Conservation (phyloP, 441 rosid genomes). For the Brassica balearica region DNA sequence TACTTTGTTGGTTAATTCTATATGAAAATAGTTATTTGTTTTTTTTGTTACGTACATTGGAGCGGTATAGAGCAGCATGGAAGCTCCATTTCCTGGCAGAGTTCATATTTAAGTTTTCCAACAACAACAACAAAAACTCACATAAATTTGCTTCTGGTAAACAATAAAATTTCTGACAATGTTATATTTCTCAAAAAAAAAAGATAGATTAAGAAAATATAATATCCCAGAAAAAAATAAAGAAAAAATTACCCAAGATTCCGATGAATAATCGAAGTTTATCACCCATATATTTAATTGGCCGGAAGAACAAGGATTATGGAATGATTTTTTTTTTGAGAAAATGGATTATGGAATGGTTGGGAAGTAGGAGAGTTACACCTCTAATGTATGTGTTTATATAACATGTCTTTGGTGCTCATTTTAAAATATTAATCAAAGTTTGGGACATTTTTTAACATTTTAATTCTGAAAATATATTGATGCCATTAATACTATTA, state of each 20-base stretch:
- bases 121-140: background rate
- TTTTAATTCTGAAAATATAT: background rate
- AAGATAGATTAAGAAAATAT: background rate
- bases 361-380: constrained; percentile 29
- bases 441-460: constrained; percentile 20
- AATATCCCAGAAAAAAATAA: background rate
- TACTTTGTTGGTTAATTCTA: background rate
- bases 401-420: constrained; percentile 29
- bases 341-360: constrained; percentile 4
- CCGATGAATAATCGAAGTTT: constrained; percentile 65
- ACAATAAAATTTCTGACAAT: constrained; percentile 21
- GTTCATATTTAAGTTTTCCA: background rate
- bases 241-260: constrained; percentile 54
- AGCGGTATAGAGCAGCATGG: constrained; percentile 69
- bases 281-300: constrained; percentile 56
- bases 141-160: background rate
- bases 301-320: constrained; percentile 28
- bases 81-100: constrained; percentile 76
- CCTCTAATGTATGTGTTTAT: constrained; percentile 17
- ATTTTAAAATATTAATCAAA: constrained; percentile 22
- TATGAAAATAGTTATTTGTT: background rate
- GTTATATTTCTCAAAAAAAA: background rate
- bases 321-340: too few species aligned
- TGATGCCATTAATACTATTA: background rate
- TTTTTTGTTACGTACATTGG: constrained; percentile 64